Evolutionary conservation across 176 grass and related monocot species (phyloP).

Genomic region (Poa annua): DNA sequence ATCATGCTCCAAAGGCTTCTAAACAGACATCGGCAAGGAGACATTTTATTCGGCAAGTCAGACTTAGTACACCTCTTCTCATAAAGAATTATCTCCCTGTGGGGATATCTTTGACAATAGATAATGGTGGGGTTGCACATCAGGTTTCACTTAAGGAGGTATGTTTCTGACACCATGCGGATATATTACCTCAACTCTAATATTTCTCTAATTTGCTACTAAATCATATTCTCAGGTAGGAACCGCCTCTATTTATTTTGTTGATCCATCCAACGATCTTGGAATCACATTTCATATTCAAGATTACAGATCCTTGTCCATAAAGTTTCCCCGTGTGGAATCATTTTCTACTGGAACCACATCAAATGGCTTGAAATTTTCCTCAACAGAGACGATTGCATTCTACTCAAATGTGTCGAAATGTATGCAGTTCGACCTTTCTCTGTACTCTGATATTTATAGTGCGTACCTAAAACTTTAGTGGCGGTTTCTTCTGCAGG

Average conservation of each 20-base stretch:
- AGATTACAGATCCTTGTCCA: slow-evolving; percentile 65
- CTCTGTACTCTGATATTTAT: slow-evolving; percentile 34
- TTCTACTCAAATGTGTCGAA: slow-evolving; percentile 77
- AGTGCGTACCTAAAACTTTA: slow-evolving; percentile 31
- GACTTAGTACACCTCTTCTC: slow-evolving; percentile 75
- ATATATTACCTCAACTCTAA: slow-evolving; percentile 38
- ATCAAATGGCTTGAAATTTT: slow-evolving; percentile 70
- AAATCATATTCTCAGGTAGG: slow-evolving; percentile 66
- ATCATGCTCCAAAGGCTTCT: slow-evolving; percentile 45
- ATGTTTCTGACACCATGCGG: slow-evolving; percentile 33
- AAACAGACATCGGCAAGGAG: slow-evolving; percentile 55
- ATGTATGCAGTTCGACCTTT: slow-evolving; percentile 52
- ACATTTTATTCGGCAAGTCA: slow-evolving; percentile 81
- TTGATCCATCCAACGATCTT: slow-evolving; percentile 91
- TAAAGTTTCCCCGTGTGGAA: slow-evolving; percentile 82
- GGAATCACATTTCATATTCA: slow-evolving; percentile 75
- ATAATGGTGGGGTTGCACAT: slow-evolving; percentile 72
- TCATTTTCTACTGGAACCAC: slow-evolving; percentile 72
- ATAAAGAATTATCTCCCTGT: slow-evolving; percentile 94
- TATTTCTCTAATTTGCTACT: slow-evolving; percentile 42
- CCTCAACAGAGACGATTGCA: slow-evolving; percentile 70
- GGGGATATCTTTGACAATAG: slow-evolving; percentile 75
- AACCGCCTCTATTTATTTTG: slow-evolving; percentile 71
- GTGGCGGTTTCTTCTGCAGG: slow-evolving; percentile 53
- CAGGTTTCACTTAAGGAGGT: slow-evolving; percentile 79